Conservation (phyloP, 163 green algal genomes). For the Prototheca wickerhamii region DNA sequence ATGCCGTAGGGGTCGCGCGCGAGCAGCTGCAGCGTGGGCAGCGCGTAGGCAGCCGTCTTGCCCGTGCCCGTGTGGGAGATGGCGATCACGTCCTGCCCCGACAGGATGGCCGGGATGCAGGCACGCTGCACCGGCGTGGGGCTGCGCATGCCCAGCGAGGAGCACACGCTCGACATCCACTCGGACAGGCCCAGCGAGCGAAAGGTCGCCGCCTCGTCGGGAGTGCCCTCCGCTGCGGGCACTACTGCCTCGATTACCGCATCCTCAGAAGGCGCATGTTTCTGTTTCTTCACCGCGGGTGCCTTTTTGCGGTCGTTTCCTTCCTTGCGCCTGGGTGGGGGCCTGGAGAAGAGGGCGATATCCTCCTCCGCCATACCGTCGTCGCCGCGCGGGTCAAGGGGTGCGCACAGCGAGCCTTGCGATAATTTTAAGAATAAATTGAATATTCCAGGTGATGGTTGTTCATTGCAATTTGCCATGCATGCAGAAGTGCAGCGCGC, state of each 20-base stretch:
- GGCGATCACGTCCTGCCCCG: conserved; percentile 74
- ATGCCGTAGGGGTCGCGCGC: conserved; percentile 76
- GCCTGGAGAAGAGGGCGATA: conserved; percentile 8
- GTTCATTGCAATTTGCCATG: background rate
- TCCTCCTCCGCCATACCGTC: background rate
- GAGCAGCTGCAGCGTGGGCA: conserved; percentile 82
- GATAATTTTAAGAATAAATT: too few species aligned
- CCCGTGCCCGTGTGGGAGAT: conserved; percentile 85
- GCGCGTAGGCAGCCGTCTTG: conserved; percentile 89
- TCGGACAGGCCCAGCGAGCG: conserved; percentile 59
- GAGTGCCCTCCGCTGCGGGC: background rate
- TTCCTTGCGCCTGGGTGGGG: conserved; percentile 1
- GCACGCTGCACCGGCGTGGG: conserved; percentile 50
- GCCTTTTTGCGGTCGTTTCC: too few species aligned
- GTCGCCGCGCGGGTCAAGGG: background rate
- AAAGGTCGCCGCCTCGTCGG: conserved; percentile 34
- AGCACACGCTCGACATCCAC: conserved; percentile 63
- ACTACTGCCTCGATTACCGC: background rate
- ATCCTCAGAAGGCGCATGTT: background rate
- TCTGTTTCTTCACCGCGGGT: background rate
- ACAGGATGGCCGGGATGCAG: conserved; percentile 78
- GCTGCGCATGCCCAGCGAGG: conserved; percentile 54
- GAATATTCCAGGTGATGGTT: too few species aligned
- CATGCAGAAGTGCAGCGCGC: too few species aligned
- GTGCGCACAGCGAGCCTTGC: too few species aligned